Evolutionary conservation across 805 yeast genomes (phyloP), one percentile per base, ranked within the genome.

Genomic region (Suhomyces faveliae): DNA sequence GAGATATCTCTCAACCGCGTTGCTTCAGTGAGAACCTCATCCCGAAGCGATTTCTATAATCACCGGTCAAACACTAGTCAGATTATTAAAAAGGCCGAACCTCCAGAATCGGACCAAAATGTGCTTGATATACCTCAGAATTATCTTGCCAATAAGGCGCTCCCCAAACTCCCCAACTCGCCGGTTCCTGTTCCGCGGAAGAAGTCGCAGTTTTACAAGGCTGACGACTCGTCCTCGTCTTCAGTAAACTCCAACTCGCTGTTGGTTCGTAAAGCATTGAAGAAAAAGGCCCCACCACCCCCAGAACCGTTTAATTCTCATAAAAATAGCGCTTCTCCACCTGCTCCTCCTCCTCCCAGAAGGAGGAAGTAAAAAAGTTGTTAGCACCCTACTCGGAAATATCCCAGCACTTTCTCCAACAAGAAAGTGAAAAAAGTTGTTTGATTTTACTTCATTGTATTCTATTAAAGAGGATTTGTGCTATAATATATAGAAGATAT

Each of bases 281-380:
- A 46, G 43, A 70, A 70, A 48, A 63, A 59, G 43, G 67, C 75
- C 1, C 75, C 77, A 1, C 73, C 75, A 4, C 76, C 76, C 5
- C 76, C 75, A 2, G 9, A 37, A 5, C 15, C 47, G 1, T 27
- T 15, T 17, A 22, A 20, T 12, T 29, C 24, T 43, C 33, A 27
- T n/a, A 21, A n/a, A 21, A 33, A 33, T 33, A 33, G 21, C n/a
- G 11, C 33, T 15, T 39, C 54, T 6, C 62, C 66, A 12, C 70
- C 68, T 3, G 70, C 70, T 10, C 71, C 72, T 2, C 72, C 71
- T 13, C 71, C 71, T 8, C 68, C 68, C 12, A 59, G 73, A 51
- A 54, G 70, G 39, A 59, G 63, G 42, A 57, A 60, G 35, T 52
- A 46, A 38, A 9, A 30, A 9, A 30, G n/a, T n/a, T n/a, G n/a